A percentile compares a stretch with the other conserved stretches of the same genome.
Evolutionary conservation across 371 early-diverging fungal species (phyloP).

Genomic region (Gilbertella persicaria): DNA sequence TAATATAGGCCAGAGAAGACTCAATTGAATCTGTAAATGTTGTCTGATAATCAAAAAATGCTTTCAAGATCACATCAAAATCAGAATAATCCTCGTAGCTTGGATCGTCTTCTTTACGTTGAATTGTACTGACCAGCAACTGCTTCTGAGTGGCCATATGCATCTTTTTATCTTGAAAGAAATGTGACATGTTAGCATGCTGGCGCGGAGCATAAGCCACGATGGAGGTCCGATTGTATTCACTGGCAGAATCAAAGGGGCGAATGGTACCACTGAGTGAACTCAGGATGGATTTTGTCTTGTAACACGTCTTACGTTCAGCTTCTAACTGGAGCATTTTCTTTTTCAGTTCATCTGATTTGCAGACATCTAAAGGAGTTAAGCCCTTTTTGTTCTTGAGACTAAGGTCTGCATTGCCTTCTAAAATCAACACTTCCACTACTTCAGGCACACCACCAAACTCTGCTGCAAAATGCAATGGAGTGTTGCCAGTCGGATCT

Average conservation of each 20-base stretch:
- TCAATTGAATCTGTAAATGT: constrained; percentile 58
- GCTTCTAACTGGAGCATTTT: constrained; percentile 20
- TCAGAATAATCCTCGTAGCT: constrained; percentile 43
- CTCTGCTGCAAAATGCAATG: constrained; percentile 71
- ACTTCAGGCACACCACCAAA: constrained; percentile 61
- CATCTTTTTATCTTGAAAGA: neutral
- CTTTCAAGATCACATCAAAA: constrained; percentile 56
- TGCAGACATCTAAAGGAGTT: constrained; percentile 55
- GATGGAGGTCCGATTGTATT: constrained; percentile 22
- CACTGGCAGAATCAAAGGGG: constrained; percentile 47
- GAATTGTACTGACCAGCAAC: neutral
- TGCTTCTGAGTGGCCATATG: constrained; percentile 8
- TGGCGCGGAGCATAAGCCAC: neutral
- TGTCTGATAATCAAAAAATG: constrained; percentile 58
- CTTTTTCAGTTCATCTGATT: constrained; percentile 31
- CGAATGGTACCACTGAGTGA: constrained; percentile 36
- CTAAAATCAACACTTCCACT: constrained; percentile 48
- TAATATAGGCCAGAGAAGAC: constrained; percentile 51
- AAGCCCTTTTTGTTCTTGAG: constrained; percentile 54
- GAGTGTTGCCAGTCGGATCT: constrained; percentile 66
- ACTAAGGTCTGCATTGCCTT: constrained; percentile 49
- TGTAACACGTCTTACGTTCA: constrained; percentile 27
- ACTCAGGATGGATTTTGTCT: constrained; percentile 23
- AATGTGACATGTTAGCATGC: no score
- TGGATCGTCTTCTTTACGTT: constrained; percentile 9